Percentiles rank a stretch among this genome's conserved stretches.
These are phyloP conservation scores for Penicillium verrucosum DNA, from an alignment of 2,329 filamentous ascomycete species.

Conservation along the genomic window DNA sequence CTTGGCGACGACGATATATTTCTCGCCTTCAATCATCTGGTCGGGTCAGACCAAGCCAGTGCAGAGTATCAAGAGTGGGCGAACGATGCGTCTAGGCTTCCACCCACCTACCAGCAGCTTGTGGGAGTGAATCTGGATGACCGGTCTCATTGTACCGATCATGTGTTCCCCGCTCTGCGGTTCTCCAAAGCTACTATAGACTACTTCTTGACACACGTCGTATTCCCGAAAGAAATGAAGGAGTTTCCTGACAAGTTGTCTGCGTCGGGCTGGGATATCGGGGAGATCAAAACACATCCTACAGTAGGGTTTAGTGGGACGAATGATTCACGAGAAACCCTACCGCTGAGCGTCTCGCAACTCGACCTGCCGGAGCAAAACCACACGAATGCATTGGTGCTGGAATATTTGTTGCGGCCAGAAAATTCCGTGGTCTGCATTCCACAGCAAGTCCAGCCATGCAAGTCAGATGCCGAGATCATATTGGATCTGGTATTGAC, in stretches of 20 bases:
- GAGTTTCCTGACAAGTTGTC: constrained; percentile 64
- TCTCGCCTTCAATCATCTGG: constrained; percentile 47
- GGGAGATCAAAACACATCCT: constrained; percentile 42
- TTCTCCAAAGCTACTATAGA: constrained; percentile 56
- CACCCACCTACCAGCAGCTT: constrained; percentile 41
- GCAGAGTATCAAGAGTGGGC: constrained; percentile 46
- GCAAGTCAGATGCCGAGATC: constrained; percentile 26
- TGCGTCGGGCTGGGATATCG: constrained; percentile 65
- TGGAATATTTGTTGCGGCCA: constrained; percentile 55
- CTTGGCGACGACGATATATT: constrained; percentile 52
- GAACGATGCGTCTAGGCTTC: constrained; percentile 32
- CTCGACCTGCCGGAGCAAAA: constrained; percentile 53
- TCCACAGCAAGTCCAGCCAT: constrained; percentile 6
- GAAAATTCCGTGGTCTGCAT: constrained; percentile 45
- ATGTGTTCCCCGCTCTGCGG: constrained; percentile 54
- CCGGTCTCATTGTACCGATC: constrained; percentile 42
- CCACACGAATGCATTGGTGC: constrained; percentile 66
- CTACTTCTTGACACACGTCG: constrained; percentile 58
- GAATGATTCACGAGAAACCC: constrained; percentile 54
- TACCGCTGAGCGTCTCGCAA: constrained; percentile 58
- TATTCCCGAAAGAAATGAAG: constrained; percentile 61
- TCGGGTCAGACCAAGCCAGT: constrained; percentile 51
- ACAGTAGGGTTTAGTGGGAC: constrained; percentile 70
- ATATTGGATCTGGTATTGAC: constrained; percentile 48
- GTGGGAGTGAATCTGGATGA: constrained; percentile 60